Percentiles rank a stretch among this genome's conserved stretches.
These are phyloP conservation scores for Ruellia speciosa DNA, from an alignment of 305 asterid species.

Conservation along the genomic window DNA sequence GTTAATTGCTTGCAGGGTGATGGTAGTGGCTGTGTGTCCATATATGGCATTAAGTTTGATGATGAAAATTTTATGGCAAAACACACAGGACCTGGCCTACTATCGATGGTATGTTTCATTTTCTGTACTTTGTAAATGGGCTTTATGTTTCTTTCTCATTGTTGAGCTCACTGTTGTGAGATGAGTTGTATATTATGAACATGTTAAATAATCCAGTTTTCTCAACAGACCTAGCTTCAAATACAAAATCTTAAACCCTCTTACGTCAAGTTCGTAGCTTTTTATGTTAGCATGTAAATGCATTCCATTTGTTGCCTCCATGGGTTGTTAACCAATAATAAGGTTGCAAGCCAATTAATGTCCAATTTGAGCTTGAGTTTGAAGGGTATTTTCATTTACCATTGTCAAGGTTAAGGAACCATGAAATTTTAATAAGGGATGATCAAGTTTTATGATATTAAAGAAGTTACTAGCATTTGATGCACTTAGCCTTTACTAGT, in stretches of 20 bases:
- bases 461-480: too few species aligned
- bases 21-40: conserved; percentile 89
- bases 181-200: background rate
- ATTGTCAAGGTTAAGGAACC: too few species aligned
- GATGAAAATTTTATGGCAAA: conserved; percentile 92
- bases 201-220: too few species aligned
- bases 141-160: conserved; percentile 12
- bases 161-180: background rate
- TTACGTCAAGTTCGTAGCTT: background rate
- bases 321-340: background rate
- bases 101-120: conserved; percentile 62
- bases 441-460: too few species aligned
- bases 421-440: too few species aligned
- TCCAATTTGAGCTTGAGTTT: background rate
- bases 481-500: too few species aligned
- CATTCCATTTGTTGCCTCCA: conserved; percentile 7
- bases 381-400: background rate
- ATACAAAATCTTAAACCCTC: too few species aligned
- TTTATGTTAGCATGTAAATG: conserved; percentile 10
- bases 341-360: conserved; percentile 1
- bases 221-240: too few species aligned
- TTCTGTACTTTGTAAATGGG: conserved; percentile 1
- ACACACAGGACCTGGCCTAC: conserved; percentile 95
- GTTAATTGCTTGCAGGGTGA: conserved; percentile 59
- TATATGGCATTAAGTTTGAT: conserved; percentile 89